A percentile compares a stretch with the other conserved stretches of the same genome.
Evolutionary conservation across 1,284 basidiomycete species (phyloP).

Genomic region (Papiliotrema flavescens): DNA sequence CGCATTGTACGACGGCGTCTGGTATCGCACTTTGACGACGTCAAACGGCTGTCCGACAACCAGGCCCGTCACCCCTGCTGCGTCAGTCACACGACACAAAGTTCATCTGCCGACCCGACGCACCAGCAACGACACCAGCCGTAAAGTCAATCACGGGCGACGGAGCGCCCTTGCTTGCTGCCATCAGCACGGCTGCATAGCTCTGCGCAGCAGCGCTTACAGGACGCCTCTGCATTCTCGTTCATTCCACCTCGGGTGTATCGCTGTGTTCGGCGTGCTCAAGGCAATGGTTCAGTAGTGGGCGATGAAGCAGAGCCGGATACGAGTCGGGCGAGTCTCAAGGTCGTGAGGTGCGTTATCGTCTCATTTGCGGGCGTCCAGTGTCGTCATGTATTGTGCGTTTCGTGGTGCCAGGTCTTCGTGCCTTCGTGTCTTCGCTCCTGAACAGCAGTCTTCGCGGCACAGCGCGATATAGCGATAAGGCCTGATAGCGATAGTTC

Average conservation of each 20-base stretch:
- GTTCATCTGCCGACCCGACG: neutral
- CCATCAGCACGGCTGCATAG: neutral
- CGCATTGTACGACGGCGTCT: constrained; percentile 42
- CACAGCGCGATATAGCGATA: too few species aligned
- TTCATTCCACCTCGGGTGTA: neutral
- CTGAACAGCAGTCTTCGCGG: too few species aligned
- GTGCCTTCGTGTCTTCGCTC: too few species aligned
- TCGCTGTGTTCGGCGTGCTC: too few species aligned
- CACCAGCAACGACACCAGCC: constrained; percentile 45
- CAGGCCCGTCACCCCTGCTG: constrained; percentile 45
- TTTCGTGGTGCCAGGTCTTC: too few species aligned
- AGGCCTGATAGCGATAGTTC: too few species aligned
- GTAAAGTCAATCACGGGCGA: constrained; percentile 42
- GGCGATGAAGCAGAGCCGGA: too few species aligned
- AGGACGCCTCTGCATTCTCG: constrained; percentile 1
- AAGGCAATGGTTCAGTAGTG: too few species aligned
- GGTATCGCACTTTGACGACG: constrained; percentile 48
- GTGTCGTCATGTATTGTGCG: too few species aligned
- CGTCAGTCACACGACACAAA: neutral
- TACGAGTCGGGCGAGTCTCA: too few species aligned
- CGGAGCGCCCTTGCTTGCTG: constrained; percentile 6
- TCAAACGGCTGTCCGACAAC: constrained; percentile 50
- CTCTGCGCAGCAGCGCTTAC: neutral
- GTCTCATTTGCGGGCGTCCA: too few species aligned
- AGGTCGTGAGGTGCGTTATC: too few species aligned